Base-by-base conservation (phyloP, 805 yeast species). In the Candida quercuum region DNA sequence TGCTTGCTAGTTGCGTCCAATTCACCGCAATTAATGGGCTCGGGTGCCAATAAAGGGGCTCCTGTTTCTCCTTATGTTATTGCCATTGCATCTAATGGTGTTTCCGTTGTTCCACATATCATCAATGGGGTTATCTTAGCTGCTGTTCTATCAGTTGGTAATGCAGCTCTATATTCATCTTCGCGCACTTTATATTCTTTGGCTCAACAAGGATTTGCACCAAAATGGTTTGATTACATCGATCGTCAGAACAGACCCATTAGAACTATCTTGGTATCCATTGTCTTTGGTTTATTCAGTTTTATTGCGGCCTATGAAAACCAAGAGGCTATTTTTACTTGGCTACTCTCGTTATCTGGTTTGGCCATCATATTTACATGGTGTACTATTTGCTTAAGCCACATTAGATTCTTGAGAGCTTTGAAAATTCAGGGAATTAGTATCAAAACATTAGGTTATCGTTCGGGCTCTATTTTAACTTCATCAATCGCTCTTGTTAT, bases 41-140 rank as follows among this genome's bases (percentile, higher is more conserved):
- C 65, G 3, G 50, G 60, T 17, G 22, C 36, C 6, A 25, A 32
- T 27, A 47, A 59, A 32, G 59, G 63, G 31, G 74, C 68, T 42
- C 66, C 74, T 32, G 78, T 82, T 1, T 81, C 87, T n/a, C 86
- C 87, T 22, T 80, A 74, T 48, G 84, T 80, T 39, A 69, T 81
- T 54, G 83, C 86, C 24, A 65, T 78, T 37, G 57, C 67, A 71
- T 36, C 69, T 61, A 59, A 67, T 57, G 80, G 82, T 35, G 71
- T 76, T 33, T 68, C 63, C 18, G 80, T 73, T 6, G 66, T 78
- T 33, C 74, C 79, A 47, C 81, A 78, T 52, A 72, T 80, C 45
- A 69, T 81, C 47, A 81, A 81, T 47, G 82, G 81, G 4, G 78
- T 71, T 17, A 76, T 81, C 48, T 64, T 81, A 48, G 63, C 81